Evolutionary conservation across 2,329 filamentous ascomycete species (phyloP).

Genomic region (Plenodomus biglobosus): DNA sequence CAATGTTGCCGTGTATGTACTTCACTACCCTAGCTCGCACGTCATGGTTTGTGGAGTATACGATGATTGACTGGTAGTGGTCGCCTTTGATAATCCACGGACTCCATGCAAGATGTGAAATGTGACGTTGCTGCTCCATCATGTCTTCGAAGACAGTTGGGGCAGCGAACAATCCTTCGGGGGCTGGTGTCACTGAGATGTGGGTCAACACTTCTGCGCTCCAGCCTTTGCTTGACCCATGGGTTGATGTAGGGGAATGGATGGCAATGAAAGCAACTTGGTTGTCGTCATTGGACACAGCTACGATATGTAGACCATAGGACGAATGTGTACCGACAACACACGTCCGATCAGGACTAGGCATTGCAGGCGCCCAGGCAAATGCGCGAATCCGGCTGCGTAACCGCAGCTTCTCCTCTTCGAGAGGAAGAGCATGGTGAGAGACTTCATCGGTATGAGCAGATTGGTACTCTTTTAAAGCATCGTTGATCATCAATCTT

Average conservation of each 20-base stretch:
- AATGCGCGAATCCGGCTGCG: slow-evolving; percentile 47
- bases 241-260: slow-evolving; percentile 42
- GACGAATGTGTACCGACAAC: slow-evolving; percentile 29
- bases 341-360: slow-evolving; percentile 7
- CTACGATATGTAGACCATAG: slow-evolving; percentile 39
- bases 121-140: slow-evolving; percentile 35
- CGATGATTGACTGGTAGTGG: slow-evolving; percentile 34
- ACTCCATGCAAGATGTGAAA: slow-evolving; percentile 45
- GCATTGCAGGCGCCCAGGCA: slow-evolving; percentile 43
- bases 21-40: slow-evolving; percentile 29
- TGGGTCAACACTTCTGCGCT: slow-evolving; percentile 30
- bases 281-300: slow-evolving; percentile 47
- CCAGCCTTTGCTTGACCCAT: slow-evolving; percentile 30
- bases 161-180: slow-evolving; percentile 12
- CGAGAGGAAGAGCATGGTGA: slow-evolving; percentile 12
- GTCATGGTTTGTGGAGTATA: slow-evolving; percentile 41
- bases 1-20: slow-evolving; percentile 15
- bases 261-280: slow-evolving; percentile 44
- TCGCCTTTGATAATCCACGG: slow-evolving; percentile 35
- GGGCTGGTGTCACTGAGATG: slow-evolving; percentile 20
- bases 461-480: slow-evolving; percentile 46
- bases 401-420: slow-evolving; percentile 41
- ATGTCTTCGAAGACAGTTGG: slow-evolving; percentile 34
- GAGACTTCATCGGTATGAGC: slow-evolving; percentile 11
- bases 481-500: slow-evolving; percentile 56